Evolutionary conservation across 169 alveolate species (phyloP), one percentile per base, ranked within the genome.

Genomic region (Plasmodium chabaudi): DNA sequence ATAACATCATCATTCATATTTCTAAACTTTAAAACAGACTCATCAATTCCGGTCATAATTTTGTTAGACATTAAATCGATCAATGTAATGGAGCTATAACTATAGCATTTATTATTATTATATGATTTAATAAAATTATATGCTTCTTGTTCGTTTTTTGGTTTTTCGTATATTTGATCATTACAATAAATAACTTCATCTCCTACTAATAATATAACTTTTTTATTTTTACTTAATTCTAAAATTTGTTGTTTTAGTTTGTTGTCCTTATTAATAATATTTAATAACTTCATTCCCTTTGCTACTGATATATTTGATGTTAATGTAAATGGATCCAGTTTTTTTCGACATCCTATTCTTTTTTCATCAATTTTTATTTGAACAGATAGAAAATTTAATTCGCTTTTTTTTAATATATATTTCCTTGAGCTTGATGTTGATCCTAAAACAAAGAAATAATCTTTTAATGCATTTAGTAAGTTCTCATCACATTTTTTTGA

Each of bases 161-260:
- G 88, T 51, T 77, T 77, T 7, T 77, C 88, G 9, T 77, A 77
- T 44, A 77, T 77, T 77, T 77, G 23, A n/a, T 64, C 49, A 51
- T 77, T 77, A 56, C 88, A 77, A 44, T 77, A 77, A 19, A 77
- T 77, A 19, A 77, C 88, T 77, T 77, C 88, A 64, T 77, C 88
- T 23, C 88, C 88, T 1, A 77, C 88, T 56, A 77, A 23, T 12
- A 77, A 46, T 5, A 77, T n/a, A 39, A 77, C 47, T 64, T 49
- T 77, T 63, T 77, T 77, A 21, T 68, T 69, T 63, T 77, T 64
- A 17, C 77, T 65, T 12, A 61, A 44, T 5, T 64, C 34, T 2
- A 10, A 21, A 63, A 77, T 77, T 77, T 63, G 21, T 49, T 63
- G 21, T 34, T 27, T 55, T 34, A 77, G 21, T 44, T 55, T n/a